Conservation (phyloP, 1,284 basidiomycete species). For the Cystobasidium pallidum region DNA sequence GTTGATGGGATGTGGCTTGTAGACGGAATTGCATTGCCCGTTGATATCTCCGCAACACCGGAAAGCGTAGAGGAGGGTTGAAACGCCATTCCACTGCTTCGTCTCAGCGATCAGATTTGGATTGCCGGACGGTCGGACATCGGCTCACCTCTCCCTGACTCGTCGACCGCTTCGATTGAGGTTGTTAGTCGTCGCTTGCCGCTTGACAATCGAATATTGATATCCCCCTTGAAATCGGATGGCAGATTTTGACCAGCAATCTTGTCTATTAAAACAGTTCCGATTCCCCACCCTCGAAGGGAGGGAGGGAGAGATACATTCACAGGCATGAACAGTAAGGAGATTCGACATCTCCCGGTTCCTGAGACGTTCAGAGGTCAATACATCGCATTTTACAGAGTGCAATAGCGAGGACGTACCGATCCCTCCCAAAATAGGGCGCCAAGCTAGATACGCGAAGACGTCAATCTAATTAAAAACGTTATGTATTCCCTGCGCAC, state of each 20-base stretch:
- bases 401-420: constrained; percentile 1
- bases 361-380: constrained; percentile 20
- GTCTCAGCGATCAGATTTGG: not conserved
- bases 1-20: not conserved
- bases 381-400: not conserved
- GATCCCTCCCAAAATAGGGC: constrained; percentile 38
- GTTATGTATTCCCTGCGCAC: not conserved
- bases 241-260: constrained; percentile 14
- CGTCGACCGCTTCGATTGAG: not conserved
- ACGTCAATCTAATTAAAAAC: not conserved
- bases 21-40: constrained; percentile 14
- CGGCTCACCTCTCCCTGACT: constrained; percentile 15
- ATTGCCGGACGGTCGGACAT: not conserved
- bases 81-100: constrained; percentile 29
- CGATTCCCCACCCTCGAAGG: constrained; percentile 31
- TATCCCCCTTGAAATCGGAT: constrained; percentile 7
- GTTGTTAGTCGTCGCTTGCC: constrained; percentile 10
- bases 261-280: constrained; percentile 22
- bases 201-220: constrained; percentile 4
- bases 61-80: constrained; percentile 28
- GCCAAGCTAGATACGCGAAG: not conserved
- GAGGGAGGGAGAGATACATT: constrained; percentile 19
- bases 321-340: constrained; percentile 48
- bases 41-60: constrained; percentile 28
- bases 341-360: constrained; percentile 45